These are phyloP conservation scores for Salvia hispanica DNA, from an alignment of 257 asterid genomes.

Conservation along the genomic window DNA sequence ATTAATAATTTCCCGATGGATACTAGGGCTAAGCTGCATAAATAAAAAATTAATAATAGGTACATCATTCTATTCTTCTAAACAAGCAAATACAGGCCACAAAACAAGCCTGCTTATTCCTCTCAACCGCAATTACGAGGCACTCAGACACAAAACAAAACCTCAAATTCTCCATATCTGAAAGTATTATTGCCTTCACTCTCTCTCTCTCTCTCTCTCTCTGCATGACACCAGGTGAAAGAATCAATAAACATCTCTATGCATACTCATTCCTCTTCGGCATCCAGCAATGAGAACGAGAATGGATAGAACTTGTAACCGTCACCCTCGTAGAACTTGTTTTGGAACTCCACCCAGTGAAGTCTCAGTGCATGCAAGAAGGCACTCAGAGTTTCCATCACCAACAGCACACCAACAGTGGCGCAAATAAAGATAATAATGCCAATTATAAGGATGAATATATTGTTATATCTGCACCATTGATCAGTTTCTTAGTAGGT, in stretches of 20 bases:
- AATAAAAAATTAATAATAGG: constrained; percentile 32
- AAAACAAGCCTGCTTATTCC: constrained; percentile 52
- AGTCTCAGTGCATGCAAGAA: constrained; percentile 95
- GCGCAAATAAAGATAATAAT: constrained; percentile 72
- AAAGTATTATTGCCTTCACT: constrained; percentile 29
- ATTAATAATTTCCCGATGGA: too few species aligned
- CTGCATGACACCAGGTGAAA: constrained; percentile 42
- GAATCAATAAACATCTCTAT: constrained; percentile 37
- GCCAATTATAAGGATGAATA: constrained; percentile 69
- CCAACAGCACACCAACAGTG: constrained; percentile 88
- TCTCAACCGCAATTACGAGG: constrained; percentile 32
- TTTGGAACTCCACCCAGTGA: constrained; percentile 98
- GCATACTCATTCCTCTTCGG: constrained; percentile 72
- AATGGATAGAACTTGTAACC: constrained; percentile 90
- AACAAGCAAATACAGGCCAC: constrained; percentile 38
- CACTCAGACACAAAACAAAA: constrained; percentile 27
- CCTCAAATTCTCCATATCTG: constrained; percentile 4
- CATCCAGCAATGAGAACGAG: constrained; percentile 54
- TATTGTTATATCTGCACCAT: constrained; percentile 71
- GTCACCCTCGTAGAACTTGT: constrained; percentile 96
- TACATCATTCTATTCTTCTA: background rate
- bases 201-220: constrained; percentile 22
- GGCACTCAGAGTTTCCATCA: constrained; percentile 98
- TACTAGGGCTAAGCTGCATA: constrained; percentile 29
- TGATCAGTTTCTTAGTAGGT: constrained; percentile 2